Evolutionary conservation across 2,329 filamentous ascomycete species (phyloP), one percentile per base, ranked within the genome.

Genomic region (Fusarium acutatum): DNA sequence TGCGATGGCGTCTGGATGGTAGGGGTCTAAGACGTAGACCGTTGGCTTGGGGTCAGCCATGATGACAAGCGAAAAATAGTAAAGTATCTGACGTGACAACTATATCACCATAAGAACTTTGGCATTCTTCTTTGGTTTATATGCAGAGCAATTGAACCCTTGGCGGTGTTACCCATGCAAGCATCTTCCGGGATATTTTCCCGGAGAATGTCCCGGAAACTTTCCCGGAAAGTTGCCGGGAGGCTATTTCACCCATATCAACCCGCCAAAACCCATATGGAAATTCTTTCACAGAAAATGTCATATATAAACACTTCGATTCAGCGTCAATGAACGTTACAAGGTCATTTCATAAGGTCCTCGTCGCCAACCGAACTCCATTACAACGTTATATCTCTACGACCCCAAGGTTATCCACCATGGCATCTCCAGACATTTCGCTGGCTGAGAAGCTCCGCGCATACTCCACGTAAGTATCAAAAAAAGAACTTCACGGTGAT

Each of bases 401-500:
- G 40, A 18, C 50, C 5, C 11, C 20, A 2, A 6, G 7, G 0
- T 28, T n/a, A n/a, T 30, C 24, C 15, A 54, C 24, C 2, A 54
- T 54, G 50, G 3, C 14, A 11, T 18, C 50, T 18, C 15, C 15
- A 54, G 34, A 40, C 4, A 20, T 30, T 40, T 28, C 20, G 15
- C 34, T 54, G 1, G 24, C 20, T 2, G 34, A 54, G 14, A 40
- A 40, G 15, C 24, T 54, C 5, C 50, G 50, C 6, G 8, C 50
- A 4, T 54, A 54, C 6, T 54, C 50, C 3, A 54, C 50, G 50
- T 40, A 18, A 22, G 50, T n/a, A 17, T 18, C 0, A 2, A 22
- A 7, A 12, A 17, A 12, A 2, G 1, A 17, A 10, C 0, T 5
- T 7, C 2, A 3, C 1, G 1, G 20, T 7, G 4, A 6, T 20